These are phyloP conservation scores for Aspergillus hortae DNA, from an alignment of 2,329 filamentous ascomycete genomes.

Conservation along the genomic window DNA sequence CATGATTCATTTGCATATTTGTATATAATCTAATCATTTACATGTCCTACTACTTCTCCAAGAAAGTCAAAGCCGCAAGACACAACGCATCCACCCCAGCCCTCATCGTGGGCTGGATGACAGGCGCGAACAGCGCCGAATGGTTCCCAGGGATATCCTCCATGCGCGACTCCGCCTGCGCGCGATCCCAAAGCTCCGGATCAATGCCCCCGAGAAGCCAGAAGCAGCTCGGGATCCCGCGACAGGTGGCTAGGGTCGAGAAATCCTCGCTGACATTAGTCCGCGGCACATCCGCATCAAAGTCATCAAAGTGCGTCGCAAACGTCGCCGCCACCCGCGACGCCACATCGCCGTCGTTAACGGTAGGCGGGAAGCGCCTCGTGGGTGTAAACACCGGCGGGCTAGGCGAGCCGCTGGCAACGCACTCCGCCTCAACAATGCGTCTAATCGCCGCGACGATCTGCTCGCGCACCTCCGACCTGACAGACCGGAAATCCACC, in stretches of 20 bases:
- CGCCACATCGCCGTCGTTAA: conserved; percentile 50
- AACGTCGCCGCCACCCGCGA: conserved; percentile 46
- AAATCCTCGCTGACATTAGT: conserved; percentile 56
- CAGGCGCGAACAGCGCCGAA: conserved; percentile 56
- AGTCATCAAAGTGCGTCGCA: conserved; percentile 44
- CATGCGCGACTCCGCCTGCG: conserved; percentile 40
- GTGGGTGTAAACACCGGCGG: conserved; percentile 47
- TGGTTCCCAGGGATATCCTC: conserved; percentile 58
- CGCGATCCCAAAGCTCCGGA: conserved; percentile 48
- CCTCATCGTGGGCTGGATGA: conserved; percentile 56
- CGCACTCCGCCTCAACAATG: conserved; percentile 56
- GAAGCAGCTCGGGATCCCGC: conserved; percentile 51
- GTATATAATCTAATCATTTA: too few species aligned
- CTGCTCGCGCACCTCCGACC: conserved; percentile 43
- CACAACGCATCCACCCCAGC: conserved; percentile 52
- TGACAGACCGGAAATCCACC: conserved; percentile 52
- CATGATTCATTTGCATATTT: too few species aligned
- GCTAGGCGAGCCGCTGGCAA: conserved; percentile 48
- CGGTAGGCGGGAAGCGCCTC: conserved; percentile 50
- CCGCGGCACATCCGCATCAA: conserved; percentile 27
- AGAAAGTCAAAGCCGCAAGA: conserved; percentile 48
- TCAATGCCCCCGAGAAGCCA: conserved; percentile 57
- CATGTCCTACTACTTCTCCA: conserved; percentile 13
- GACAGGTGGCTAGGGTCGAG: conserved; percentile 50
- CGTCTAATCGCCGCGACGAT: conserved; percentile 48